Percentiles rank a stretch among this genome's conserved stretches.
Evolutionary conservation across 352 stramenopile species (phyloP).

Genomic region (Thalassiosira pacifica): DNA sequence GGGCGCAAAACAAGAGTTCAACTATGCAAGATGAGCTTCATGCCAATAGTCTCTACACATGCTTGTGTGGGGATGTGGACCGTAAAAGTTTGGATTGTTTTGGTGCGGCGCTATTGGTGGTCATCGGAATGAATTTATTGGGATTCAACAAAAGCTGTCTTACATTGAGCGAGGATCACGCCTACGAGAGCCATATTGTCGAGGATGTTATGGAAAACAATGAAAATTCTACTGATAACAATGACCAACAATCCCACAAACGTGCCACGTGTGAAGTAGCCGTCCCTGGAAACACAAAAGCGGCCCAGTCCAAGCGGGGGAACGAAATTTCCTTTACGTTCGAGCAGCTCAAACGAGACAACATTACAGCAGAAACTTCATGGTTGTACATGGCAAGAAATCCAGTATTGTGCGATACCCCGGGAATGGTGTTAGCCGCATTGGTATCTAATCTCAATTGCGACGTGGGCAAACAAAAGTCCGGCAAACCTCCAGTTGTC

Average conservation of each 20-base stretch:
- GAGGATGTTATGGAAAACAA: constrained; percentile 26
- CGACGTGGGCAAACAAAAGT: constrained; percentile 61
- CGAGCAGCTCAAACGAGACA: constrained; percentile 24
- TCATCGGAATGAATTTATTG: constrained; percentile 66
- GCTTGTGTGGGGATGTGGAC: constrained; percentile 69
- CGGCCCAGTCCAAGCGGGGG: constrained; percentile 59
- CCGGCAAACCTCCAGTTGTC: constrained; percentile 45
- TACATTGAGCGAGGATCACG: constrained; percentile 79
- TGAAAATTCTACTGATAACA: too few species aligned
- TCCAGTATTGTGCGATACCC: constrained; percentile 64
- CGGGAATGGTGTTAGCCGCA: constrained; percentile 64
- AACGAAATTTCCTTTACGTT: constrained; percentile 73
- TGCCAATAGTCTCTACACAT: constrained; percentile 76
- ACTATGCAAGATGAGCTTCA: constrained; percentile 75
- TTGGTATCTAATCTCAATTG: constrained; percentile 78
- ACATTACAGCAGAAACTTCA: constrained; percentile 66
- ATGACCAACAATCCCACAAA: constrained; percentile 4
- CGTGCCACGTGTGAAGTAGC: constrained; percentile 75
- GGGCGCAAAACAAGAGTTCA: constrained; percentile 55
- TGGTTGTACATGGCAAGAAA: constrained; percentile 80
- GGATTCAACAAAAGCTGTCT: constrained; percentile 53
- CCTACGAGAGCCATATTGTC: constrained; percentile 74
- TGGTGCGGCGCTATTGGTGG: constrained; percentile 60
- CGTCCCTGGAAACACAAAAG: constrained; percentile 73
- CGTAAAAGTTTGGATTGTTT: constrained; percentile 78